Percentiles rank a stretch among this genome's conserved stretches.
Conservation (phyloP, 2,329 filamentous ascomycete species). For the Botrytis fragariae region DNA sequence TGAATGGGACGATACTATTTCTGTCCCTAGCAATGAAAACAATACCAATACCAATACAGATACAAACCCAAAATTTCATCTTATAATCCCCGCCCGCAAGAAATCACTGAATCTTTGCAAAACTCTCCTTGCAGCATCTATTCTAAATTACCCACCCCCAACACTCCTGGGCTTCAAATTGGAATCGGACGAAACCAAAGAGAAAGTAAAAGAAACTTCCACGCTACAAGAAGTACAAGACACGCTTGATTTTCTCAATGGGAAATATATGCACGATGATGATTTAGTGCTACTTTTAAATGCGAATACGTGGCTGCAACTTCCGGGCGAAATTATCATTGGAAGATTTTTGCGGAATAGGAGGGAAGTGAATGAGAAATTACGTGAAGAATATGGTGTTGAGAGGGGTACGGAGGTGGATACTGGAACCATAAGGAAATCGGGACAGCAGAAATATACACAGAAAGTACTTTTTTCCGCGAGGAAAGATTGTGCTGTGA, state of each 20-base stretch:
- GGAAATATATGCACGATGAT: conserved; percentile 47
- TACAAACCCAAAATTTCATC: conserved; percentile 46
- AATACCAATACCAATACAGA: conserved; percentile 20
- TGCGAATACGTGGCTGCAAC: conserved; percentile 53
- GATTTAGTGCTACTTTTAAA: conserved; percentile 57
- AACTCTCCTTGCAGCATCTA: conserved; percentile 54
- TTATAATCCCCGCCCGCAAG: conserved; percentile 52
- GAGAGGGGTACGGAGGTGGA: background rate
- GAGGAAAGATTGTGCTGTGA: conserved; percentile 48
- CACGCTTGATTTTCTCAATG: conserved; percentile 45
- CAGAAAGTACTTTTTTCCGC: conserved; percentile 56
- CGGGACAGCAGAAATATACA: conserved; percentile 42
- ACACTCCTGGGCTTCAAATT: conserved; percentile 47
- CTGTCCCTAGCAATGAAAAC: conserved; percentile 9
- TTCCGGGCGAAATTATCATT: conserved; percentile 56
- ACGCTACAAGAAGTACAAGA: conserved; percentile 22
- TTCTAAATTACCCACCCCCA: conserved; percentile 58
- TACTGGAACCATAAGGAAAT: background rate
- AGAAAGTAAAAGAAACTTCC: background rate
- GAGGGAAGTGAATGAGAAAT: conserved; percentile 47
- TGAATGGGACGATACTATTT: conserved; percentile 24
- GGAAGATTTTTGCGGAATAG: conserved; percentile 50
- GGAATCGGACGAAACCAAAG: conserved; percentile 24
- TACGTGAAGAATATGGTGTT: conserved; percentile 36
- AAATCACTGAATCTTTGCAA: conserved; percentile 50